These are phyloP conservation scores for Ophiocordyceps robertsii DNA, from an alignment of 2,329 filamentous ascomycete species.

Conservation along the genomic window DNA sequence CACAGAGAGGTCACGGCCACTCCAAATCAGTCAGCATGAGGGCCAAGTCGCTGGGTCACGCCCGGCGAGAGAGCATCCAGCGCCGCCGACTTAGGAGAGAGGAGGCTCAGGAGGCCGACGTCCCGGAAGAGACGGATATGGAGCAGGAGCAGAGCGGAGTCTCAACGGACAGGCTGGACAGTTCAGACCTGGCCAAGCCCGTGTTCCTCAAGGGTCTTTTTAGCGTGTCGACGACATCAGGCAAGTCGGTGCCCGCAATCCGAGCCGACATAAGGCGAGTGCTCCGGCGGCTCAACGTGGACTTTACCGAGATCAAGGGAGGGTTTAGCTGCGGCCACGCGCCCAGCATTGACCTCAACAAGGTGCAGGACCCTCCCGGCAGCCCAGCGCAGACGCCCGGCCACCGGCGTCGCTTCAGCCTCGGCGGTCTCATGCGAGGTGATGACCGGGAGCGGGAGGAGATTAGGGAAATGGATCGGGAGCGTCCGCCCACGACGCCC, in stretches of 20 bases:
- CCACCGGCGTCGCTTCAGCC: constrained; percentile 71
- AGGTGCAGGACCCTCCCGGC: constrained; percentile 48
- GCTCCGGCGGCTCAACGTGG: constrained; percentile 74
- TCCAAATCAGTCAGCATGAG: constrained; percentile 53
- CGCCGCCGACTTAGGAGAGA: constrained; percentile 65
- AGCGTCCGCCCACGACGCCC: constrained; percentile 23
- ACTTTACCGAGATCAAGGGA: constrained; percentile 82
- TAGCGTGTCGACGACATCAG: constrained; percentile 92
- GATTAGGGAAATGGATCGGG: constrained; percentile 42
- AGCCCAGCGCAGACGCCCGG: constrained; percentile 43
- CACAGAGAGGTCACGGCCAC: constrained; percentile 35
- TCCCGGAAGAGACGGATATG: constrained; percentile 82
- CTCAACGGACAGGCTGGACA: constrained; percentile 48
- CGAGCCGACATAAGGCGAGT: constrained; percentile 84
- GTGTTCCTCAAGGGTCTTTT: constrained; percentile 95
- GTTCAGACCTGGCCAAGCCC: constrained; percentile 75
- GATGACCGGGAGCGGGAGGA: constrained; percentile 60
- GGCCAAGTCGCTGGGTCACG: constrained; percentile 80
- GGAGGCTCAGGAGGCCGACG: constrained; percentile 58
- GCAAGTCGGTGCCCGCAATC: constrained; percentile 76
- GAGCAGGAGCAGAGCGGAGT: constrained; percentile 53
- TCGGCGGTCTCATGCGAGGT: constrained; percentile 49
- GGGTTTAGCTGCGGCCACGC: constrained; percentile 82
- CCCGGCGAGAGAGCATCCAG: constrained; percentile 83
- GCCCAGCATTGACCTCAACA: constrained; percentile 79